Evolutionary conservation across 2,329 filamentous ascomycete species (phyloP).

Genomic region (Nothophaeocryptopus gaeumannii): DNA sequence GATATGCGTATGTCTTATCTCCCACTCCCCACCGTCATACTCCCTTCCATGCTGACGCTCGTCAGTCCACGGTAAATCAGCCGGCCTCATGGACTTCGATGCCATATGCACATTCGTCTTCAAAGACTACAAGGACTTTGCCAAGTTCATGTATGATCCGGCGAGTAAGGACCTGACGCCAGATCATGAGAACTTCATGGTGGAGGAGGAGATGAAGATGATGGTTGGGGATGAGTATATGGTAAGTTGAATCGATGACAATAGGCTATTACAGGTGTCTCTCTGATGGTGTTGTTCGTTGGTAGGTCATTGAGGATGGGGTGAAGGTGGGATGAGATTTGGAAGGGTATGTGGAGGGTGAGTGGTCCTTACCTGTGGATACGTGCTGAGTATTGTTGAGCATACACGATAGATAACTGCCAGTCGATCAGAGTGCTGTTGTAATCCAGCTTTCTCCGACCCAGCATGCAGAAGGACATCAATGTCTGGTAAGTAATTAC

Average conservation of each 20-base stretch:
- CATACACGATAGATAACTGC: too few relatives aligned
- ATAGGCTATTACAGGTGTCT: too few relatives aligned
- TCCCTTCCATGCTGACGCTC: too few relatives aligned
- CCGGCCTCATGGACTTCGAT: slow-evolving; percentile 45
- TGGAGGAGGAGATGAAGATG: slow-evolving; percentile 42
- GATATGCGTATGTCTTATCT: slow-evolving; percentile 38
- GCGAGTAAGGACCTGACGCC: slow-evolving; percentile 41
- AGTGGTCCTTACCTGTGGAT: too few relatives aligned
- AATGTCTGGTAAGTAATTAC: too few relatives aligned
- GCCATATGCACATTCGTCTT: slow-evolving; percentile 51
- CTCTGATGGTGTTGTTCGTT: too few relatives aligned
- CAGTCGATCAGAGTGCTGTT: too few relatives aligned
- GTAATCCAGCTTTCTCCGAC: too few relatives aligned
- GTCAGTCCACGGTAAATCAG: slow-evolving; percentile 39
- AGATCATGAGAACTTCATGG: slow-evolving; percentile 38
- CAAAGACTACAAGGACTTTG: slow-evolving; percentile 45
- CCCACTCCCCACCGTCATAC: too few relatives aligned
- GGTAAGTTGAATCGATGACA: slow-evolving; percentile 16
- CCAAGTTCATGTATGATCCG: slow-evolving; percentile 47
- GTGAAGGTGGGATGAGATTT: slow-evolving; percentile 4
- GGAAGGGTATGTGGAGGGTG: neutral
- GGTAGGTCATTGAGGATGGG: slow-evolving; percentile 5
- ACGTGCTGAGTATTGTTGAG: too few relatives aligned
- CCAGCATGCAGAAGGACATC: too few relatives aligned
- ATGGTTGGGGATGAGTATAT: slow-evolving; percentile 47